Conservation (phyloP, 2,329 filamentous ascomycete species). For the Colletotrichum spaethianum region DNA sequence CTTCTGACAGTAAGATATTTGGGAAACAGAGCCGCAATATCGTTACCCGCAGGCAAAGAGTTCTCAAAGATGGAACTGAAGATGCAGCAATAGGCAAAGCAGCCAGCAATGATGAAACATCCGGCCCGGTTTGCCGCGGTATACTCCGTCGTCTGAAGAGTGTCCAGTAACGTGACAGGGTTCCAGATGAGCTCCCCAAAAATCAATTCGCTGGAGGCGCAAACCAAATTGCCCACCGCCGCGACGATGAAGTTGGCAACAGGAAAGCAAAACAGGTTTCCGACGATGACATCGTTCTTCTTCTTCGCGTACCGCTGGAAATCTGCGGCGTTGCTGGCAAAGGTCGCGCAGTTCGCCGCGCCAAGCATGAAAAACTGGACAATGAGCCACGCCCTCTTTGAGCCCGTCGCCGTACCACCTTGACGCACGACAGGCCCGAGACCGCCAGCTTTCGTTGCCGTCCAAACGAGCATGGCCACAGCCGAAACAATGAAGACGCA, state of each 20-base stretch:
- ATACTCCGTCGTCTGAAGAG: slow-evolving; percentile 51
- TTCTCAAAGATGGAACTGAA: slow-evolving; percentile 61
- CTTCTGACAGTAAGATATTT: slow-evolving; percentile 55
- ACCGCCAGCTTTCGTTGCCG: slow-evolving; percentile 85
- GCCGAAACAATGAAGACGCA: slow-evolving; percentile 54
- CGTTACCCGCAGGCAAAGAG: slow-evolving; percentile 57
- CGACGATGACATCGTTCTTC: slow-evolving; percentile 57
- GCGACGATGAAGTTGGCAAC: slow-evolving; percentile 54
- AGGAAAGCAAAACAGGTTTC: slow-evolving; percentile 58
- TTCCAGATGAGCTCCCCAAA: slow-evolving; percentile 46
- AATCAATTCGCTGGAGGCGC: slow-evolving; percentile 47
- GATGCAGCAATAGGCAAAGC: slow-evolving; percentile 58
- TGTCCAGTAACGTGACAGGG: slow-evolving; percentile 51
- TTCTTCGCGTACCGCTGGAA: slow-evolving; percentile 59
- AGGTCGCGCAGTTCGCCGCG: slow-evolving; percentile 53
- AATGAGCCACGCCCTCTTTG: slow-evolving; percentile 53
- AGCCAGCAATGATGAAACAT: slow-evolving; percentile 57
- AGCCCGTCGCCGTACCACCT: slow-evolving; percentile 66
- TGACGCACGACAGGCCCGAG: slow-evolving; percentile 74
- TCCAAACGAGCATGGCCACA: slow-evolving; percentile 58
- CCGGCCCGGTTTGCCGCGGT: slow-evolving; percentile 53
- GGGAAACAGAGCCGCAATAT: slow-evolving; percentile 55
- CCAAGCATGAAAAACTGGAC: slow-evolving; percentile 55
- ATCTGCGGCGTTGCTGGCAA: slow-evolving; percentile 58
- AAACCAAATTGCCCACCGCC: slow-evolving; percentile 57